These are phyloP conservation scores for Adiantum capillusveneris DNA, from an alignment of 75 land plant genomes.

Conservation along the genomic window DNA sequence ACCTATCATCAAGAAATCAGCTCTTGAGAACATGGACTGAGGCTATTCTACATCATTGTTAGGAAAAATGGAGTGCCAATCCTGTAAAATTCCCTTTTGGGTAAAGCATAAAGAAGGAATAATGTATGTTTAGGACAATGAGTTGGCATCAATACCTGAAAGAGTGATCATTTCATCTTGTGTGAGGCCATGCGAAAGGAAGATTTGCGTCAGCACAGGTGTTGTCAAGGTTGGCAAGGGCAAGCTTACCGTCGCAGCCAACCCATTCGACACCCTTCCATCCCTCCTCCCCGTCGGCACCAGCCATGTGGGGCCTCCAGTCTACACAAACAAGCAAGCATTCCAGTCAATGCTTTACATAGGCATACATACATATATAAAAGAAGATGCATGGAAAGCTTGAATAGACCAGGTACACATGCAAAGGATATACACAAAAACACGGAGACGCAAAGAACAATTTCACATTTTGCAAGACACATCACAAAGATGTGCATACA, in stretches of 20 bases:
- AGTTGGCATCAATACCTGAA: constrained; percentile 43
- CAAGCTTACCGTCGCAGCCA: constrained; percentile 35
- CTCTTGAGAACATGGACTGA: no score
- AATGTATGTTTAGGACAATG: no score
- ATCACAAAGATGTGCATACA: no score
- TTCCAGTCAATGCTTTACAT: neutral
- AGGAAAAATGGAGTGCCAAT: no score
- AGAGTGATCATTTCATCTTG: constrained; percentile 79
- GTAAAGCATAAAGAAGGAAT: no score
- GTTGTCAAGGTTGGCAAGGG: constrained; percentile 37
- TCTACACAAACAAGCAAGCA: constrained; percentile 10
- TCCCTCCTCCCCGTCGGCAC: constrained; percentile 73
- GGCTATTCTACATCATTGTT: no score
- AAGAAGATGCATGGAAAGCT: neutral
- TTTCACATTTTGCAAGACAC: no score
- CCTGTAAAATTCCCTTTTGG: no score
- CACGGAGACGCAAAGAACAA: no score
- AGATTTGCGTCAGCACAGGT: constrained; percentile 41
- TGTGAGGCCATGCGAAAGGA: constrained; percentile 55
- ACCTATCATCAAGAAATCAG: constrained; percentile 27
- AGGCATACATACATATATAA: neutral
- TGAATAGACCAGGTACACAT: no score
- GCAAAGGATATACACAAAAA: no score
- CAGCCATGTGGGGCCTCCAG: constrained; percentile 44
- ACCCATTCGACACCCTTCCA: constrained; percentile 43